Evolutionary conservation across 78 protist species (phyloP).

Genomic region (Chrysochromulina tobinii): DNA sequence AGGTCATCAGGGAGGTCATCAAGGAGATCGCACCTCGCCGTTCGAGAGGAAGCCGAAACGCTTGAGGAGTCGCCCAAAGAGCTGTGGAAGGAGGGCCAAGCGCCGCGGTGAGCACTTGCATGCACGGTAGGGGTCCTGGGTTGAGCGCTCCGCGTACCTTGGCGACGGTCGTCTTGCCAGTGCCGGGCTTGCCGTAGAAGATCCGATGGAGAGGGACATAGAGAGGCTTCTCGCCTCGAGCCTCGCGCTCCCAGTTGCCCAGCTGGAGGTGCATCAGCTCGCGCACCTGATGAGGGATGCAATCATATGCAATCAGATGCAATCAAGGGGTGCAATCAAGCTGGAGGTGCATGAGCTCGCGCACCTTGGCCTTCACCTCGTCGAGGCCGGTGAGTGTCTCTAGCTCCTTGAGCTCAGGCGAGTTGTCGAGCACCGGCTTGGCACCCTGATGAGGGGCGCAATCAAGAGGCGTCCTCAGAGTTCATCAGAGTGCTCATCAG

Average conservation of each 20-base stretch:
- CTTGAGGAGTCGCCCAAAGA: constrained; percentile 20
- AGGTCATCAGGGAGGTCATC: too few species aligned
- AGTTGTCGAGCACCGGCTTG: background rate
- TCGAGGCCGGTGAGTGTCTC: constrained; percentile 5
- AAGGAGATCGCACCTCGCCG: background rate
- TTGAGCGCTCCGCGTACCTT: background rate
- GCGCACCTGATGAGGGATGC: too few species aligned
- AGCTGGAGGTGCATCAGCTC: background rate
- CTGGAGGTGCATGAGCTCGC: background rate
- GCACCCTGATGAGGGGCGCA: background rate
- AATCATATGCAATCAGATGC: too few species aligned
- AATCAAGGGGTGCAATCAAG: too few species aligned
- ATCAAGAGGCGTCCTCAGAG: background rate
- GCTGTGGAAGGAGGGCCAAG: too few species aligned
- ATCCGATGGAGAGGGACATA: constrained; percentile 5
- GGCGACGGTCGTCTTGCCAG: constrained; percentile 64
- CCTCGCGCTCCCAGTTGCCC: constrained; percentile 30
- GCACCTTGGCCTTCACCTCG: constrained; percentile 38
- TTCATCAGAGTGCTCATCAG: too few species aligned
- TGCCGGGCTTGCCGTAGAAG: constrained; percentile 52
- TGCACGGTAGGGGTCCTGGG: too few species aligned
- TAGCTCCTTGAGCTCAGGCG: constrained; percentile 13
- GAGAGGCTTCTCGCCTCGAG: background rate
- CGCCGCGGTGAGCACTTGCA: too few species aligned
- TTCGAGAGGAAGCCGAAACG: constrained; percentile 28